These are phyloP conservation scores for Przewalskia tangutica DNA, from an alignment of 257 asterid genomes.

Conservation along the genomic window DNA sequence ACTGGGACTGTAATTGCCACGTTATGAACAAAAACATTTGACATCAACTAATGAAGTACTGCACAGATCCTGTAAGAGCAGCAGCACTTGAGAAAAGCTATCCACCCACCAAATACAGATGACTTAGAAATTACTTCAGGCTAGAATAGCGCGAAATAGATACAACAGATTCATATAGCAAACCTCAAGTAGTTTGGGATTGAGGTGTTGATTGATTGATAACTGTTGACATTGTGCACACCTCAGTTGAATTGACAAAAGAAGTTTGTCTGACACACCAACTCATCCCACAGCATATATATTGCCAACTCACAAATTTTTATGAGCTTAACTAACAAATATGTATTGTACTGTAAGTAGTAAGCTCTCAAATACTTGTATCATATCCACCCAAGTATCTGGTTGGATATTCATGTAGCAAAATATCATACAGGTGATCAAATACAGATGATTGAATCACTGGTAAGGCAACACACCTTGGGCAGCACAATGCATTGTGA, in stretches of 20 bases:
- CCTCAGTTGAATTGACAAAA: not conserved
- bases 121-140: not conserved
- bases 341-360: not conserved
- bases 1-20: not conserved
- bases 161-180: not conserved
- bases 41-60: not conserved
- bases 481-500: slow-evolving; percentile 76
- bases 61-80: not conserved
- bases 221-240: not conserved
- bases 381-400: not conserved
- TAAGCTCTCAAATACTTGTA: not conserved
- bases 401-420: not conserved
- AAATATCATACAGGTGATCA: not conserved
- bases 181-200: not conserved
- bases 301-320: not conserved
- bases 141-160: not conserved
- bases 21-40: not conserved
- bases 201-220: not conserved
- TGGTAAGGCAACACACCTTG: slow-evolving; percentile 42
- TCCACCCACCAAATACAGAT: not conserved
- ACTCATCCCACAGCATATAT: not conserved
- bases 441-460: not conserved
- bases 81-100: not conserved
- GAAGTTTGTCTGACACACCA: not conserved
- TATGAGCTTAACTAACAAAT: not conserved